Evolutionary conservation across 2,329 filamentous ascomycete species (phyloP).

Genomic region (Exserohilum turcica): DNA sequence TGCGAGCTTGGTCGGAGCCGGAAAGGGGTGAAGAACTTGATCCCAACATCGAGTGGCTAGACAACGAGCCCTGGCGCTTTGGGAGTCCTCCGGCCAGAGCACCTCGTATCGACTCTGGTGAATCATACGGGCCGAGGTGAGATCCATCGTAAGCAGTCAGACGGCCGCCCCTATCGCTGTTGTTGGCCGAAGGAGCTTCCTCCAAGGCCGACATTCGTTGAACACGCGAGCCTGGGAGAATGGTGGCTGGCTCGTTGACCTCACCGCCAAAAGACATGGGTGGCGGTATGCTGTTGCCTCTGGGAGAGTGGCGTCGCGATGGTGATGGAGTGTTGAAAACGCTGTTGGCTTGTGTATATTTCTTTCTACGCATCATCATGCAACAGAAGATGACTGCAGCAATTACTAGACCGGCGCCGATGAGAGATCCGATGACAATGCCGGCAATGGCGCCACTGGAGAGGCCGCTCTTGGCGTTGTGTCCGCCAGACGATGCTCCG

Average conservation of each 20-base stretch:
- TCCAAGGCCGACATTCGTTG: slow-evolving; percentile 95
- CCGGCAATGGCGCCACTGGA: slow-evolving; percentile 90
- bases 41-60: slow-evolving; percentile 78
- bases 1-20: slow-evolving; percentile 53
- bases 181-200: slow-evolving; percentile 63
- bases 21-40: slow-evolving; percentile 71
- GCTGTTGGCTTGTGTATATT: slow-evolving; percentile 68
- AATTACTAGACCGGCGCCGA: slow-evolving; percentile 71
- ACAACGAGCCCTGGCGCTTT: slow-evolving; percentile 85
- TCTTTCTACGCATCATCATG: slow-evolving; percentile 61
- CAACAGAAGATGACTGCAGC: slow-evolving; percentile 66
- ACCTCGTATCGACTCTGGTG: slow-evolving; percentile 68
- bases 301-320: slow-evolving; percentile 47
- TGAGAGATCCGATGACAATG: slow-evolving; percentile 80
- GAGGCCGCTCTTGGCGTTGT: slow-evolving; percentile 56
- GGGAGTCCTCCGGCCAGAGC: slow-evolving; percentile 51
- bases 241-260: slow-evolving; percentile 46
- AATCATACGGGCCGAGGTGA: slow-evolving; percentile 54
- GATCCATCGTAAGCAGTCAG: slow-evolving; percentile 30
- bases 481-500: slow-evolving; percentile 32
- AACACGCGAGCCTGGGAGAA: slow-evolving; percentile 85
- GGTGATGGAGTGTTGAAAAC: slow-evolving; percentile 91
- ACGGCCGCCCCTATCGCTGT: slow-evolving; percentile 46
- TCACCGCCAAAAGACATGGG: slow-evolving; percentile 52
- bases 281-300: slow-evolving; percentile 41